A percentile compares a stretch with the other conserved stretches of the same genome.
These are phyloP conservation scores for Yamadazyma triangularis DNA, from an alignment of 1,139 yeast species.

Conservation along the genomic window DNA sequence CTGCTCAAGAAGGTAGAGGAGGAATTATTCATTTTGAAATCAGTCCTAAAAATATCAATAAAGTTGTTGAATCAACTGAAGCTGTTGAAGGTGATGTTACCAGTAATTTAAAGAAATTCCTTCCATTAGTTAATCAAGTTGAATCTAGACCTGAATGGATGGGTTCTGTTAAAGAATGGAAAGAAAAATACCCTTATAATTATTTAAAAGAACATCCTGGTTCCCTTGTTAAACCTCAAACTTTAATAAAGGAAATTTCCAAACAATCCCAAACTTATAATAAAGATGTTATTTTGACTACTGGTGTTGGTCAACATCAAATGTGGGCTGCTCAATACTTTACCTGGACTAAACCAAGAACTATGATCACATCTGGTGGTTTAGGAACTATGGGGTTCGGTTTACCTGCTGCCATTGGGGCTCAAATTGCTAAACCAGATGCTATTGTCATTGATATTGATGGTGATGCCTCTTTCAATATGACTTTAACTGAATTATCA, in stretches of 20 bases:
- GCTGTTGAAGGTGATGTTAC: conserved; percentile 97
- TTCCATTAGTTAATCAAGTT: conserved; percentile 66
- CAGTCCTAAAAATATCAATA: conserved; percentile 93
- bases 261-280: conserved; percentile 63
- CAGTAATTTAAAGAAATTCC: conserved; percentile 62
- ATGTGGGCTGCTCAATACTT: conserved; percentile 99
- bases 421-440: conserved; percentile 93
- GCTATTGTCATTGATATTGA: conserved; percentile 94
- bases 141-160: conserved; percentile 76
- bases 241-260: conserved; percentile 75
- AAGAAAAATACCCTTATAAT: conserved; percentile 76
- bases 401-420: conserved; percentile 96
- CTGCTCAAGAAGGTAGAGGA: conserved; percentile 85
- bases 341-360: conserved; percentile 87
- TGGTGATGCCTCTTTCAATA: conserved; percentile 97
- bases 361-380: conserved; percentile 96
- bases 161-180: conserved; percentile 71
- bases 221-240: conserved; percentile 87
- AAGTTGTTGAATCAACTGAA: conserved; percentile 95
- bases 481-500: conserved; percentile 90
- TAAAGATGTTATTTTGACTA: conserved; percentile 80
- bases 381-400: conserved; percentile 99
- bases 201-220: conserved; percentile 76
- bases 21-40: conserved; percentile 97
- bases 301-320: conserved; percentile 99